Conservation (phyloP, 495 filamentous ascomycete genomes). For the Neurospora tetraspora region DNA sequence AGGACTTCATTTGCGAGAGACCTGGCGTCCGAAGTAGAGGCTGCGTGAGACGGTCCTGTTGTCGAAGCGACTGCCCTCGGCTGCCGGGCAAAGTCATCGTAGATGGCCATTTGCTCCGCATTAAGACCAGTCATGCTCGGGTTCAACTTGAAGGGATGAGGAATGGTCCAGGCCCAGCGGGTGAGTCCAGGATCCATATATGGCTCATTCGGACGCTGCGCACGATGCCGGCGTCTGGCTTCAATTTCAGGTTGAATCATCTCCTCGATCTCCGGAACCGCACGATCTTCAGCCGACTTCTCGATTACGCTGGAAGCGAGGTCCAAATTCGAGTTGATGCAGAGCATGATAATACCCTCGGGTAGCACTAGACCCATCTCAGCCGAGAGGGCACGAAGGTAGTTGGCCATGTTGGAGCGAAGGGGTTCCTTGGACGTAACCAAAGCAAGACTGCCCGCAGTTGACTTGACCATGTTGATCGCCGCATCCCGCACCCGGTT, state of each 20-base stretch:
- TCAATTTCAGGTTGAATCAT: constrained; percentile 71
- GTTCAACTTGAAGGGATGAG: constrained; percentile 76
- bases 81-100: constrained; percentile 87
- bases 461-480: constrained; percentile 82
- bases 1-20: constrained; percentile 60
- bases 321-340: constrained; percentile 96
- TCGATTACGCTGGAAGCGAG: constrained; percentile 86
- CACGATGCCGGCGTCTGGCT: constrained; percentile 59
- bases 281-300: constrained; percentile 85
- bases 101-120: constrained; percentile 85
- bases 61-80: constrained; percentile 44
- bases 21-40: constrained; percentile 41
- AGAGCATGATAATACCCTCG: constrained; percentile 89
- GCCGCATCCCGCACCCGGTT: constrained; percentile 74
- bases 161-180: constrained; percentile 80
- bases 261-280: constrained; percentile 86
- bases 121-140: constrained; percentile 60
- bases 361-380: constrained; percentile 63
- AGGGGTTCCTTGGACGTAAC: constrained; percentile 98
- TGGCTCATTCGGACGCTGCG: constrained; percentile 62
- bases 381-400: constrained; percentile 69
- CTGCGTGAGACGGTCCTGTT: constrained; percentile 27
- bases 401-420: constrained; percentile 90
- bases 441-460: constrained; percentile 83
- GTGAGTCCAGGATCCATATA: constrained; percentile 73